These are phyloP conservation scores for Colletotrichum sp. DNA, from an alignment of 2,329 filamentous ascomycete species.

Conservation along the genomic window DNA sequence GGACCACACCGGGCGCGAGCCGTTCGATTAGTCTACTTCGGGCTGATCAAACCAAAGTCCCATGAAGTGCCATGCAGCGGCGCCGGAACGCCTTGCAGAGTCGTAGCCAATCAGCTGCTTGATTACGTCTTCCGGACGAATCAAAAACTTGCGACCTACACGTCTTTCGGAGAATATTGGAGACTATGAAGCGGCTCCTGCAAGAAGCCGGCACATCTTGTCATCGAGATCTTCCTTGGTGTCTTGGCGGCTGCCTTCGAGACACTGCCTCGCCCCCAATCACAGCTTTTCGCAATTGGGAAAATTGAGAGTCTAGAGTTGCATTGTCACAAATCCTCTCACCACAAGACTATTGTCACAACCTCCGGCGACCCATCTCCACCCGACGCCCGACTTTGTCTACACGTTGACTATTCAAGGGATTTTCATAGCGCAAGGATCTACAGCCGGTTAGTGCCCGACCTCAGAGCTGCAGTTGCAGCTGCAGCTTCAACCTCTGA, in stretches of 20 bases:
- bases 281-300: not conserved
- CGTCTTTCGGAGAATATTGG: not conserved
- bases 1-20: not conserved
- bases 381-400: not conserved
- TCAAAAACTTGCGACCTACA: not conserved
- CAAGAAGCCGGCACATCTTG: not conserved
- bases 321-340: not conserved
- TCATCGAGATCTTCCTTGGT: not conserved
- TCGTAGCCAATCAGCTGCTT: not conserved
- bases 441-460: not conserved
- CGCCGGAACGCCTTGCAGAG: not conserved
- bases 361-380: not conserved
- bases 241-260: not conserved
- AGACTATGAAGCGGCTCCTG: not conserved
- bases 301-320: not conserved
- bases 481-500: not conserved
- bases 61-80: not conserved
- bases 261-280: not conserved
- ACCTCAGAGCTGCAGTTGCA: not conserved
- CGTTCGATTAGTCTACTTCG: not conserved
- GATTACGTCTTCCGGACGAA: not conserved
- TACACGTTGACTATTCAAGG: not conserved
- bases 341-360: not conserved
- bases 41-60: not conserved
- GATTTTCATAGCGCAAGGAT: fast-evolving